Percentiles rank a stretch among this genome's conserved stretches.
These are phyloP conservation scores for Wickerhamiella kurtzmanii DNA, from an alignment of 805 yeast species.

Conservation along the genomic window DNA sequence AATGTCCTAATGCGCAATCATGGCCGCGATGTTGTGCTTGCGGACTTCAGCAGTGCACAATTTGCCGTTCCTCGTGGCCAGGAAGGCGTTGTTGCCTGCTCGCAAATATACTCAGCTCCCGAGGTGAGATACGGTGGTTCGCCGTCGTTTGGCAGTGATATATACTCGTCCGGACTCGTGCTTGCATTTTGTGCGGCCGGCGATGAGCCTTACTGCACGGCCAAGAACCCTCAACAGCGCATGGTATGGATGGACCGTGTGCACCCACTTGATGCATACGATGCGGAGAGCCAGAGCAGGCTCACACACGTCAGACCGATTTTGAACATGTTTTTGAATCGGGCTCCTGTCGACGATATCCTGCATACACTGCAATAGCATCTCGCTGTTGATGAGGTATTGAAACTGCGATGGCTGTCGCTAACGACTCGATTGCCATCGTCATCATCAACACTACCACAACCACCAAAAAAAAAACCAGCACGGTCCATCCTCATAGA, in stretches of 20 bases:
- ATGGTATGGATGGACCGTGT: conserved; percentile 23
- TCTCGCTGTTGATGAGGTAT: too few species aligned
- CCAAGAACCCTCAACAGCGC: conserved; percentile 24
- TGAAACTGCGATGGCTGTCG: too few species aligned
- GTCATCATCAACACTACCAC: too few species aligned
- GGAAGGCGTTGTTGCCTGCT: conserved; percentile 18
- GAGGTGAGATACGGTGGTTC: conserved; percentile 25
- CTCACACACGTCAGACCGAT: conserved; percentile 11
- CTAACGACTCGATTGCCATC: too few species aligned
- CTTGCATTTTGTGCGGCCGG: conserved; percentile 36
- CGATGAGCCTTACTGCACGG: conserved; percentile 30
- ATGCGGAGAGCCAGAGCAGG: conserved; percentile 13
- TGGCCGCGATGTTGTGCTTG: conserved; percentile 26
- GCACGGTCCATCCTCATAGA: too few species aligned
- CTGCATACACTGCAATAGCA: neutral
- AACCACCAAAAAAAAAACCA: too few species aligned
- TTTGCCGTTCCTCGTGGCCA: conserved; percentile 8
- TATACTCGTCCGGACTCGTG: conserved; percentile 35
- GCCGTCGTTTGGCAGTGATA: conserved; percentile 31
- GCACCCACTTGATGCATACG: conserved; percentile 20
- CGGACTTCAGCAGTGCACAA: conserved; percentile 29
- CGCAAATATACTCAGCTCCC: conserved; percentile 37
- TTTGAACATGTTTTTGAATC: conserved; percentile 8
- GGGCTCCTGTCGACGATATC: conserved; percentile 2
- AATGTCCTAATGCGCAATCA: conserved; percentile 27